These are phyloP conservation scores for Lecanicillium sp. DNA, from an alignment of 2,329 filamentous ascomycete genomes.

Conservation along the genomic window DNA sequence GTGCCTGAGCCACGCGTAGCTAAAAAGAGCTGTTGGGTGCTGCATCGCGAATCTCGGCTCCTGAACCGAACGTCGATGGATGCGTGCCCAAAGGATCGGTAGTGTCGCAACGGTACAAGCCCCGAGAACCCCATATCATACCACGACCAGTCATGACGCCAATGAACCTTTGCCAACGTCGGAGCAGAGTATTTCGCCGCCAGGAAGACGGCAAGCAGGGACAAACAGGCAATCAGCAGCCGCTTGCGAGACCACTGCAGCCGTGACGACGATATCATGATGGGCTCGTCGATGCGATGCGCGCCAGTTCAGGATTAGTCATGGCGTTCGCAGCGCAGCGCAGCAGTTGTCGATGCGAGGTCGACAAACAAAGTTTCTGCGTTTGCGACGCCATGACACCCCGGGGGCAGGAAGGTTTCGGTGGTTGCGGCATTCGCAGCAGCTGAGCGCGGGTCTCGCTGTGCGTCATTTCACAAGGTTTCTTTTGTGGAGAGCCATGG, in stretches of 20 bases:
- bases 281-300: not conserved
- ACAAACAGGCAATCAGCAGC: not conserved
- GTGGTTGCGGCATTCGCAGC: no score
- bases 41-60: conserved; percentile 6
- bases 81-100: conserved; percentile 6
- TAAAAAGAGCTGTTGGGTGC: conserved; percentile 6
- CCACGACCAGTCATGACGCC: conserved; percentile 9
- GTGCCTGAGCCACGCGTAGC: conserved; percentile 7
- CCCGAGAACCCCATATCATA: conserved; percentile 6
- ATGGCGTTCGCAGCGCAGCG: no score
- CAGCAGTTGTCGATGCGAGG: no score
- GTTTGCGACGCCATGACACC: no score
- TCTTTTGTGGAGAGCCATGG: no score
- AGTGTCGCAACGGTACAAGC: conserved; percentile 6
- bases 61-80: conserved; percentile 8
- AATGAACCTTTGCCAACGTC: conserved; percentile 5
- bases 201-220: not conserved
- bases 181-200: not conserved
- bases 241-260: conserved; percentile 2
- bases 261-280: conserved; percentile 4
- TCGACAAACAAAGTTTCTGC: no score
- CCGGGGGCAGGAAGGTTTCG: no score
- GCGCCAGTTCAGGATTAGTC: no score
- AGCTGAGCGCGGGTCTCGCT: no score
- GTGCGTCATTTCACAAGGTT: no score